Evolutionary conservation across 306 rosid species (phyloP), one percentile per base, ranked within the genome.

Genomic region (Boehmeria nivea): DNA sequence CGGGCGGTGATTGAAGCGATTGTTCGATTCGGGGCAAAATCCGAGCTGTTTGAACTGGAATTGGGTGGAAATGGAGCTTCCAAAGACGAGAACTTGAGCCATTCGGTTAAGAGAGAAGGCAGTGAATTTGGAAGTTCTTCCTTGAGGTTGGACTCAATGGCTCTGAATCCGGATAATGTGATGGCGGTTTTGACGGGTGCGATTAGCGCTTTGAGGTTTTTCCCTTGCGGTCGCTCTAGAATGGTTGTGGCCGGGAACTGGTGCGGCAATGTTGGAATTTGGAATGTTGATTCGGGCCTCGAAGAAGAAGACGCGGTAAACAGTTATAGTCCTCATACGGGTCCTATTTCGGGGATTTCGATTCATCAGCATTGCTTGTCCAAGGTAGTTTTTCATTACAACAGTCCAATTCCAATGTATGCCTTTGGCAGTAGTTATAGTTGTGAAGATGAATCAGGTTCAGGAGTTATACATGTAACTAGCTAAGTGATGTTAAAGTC

Each of bases 191-290:
- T 82, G 64, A 75, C 89, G 1, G 82, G 80, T 24, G 80, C 83
- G 74, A 81, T 91, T 59, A 68, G 52, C 63, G 34, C 34, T 26
- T 34, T 79, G 60, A 48, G 34, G 26, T 76, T 91, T 73, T 76
- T 85, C 15, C 98, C 96, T 34, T 78, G 84, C 46, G 47, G 38
- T 33, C 67, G 45, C 60, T 61, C 57, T n/a, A 87, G 68, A 37
- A 75, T 87, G 77, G 23, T 84, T 37, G 85, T 68, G 39, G 89
- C 61, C 1, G 98, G 89, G 48, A 82, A 71, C 66, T 78, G 70
- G 77, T 60, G 28, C 54, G 98, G 98, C 50, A 67, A 91, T 68
- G 6, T 87, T 72, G 95, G 89, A 36, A 84, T 91, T 56, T 87
- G 95, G 96, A 63, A 75, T 69, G 63, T 78, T 31, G 85, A 65